Base-by-base conservation (phyloP, 345 rosid species). In the Populus nigra region DNA sequence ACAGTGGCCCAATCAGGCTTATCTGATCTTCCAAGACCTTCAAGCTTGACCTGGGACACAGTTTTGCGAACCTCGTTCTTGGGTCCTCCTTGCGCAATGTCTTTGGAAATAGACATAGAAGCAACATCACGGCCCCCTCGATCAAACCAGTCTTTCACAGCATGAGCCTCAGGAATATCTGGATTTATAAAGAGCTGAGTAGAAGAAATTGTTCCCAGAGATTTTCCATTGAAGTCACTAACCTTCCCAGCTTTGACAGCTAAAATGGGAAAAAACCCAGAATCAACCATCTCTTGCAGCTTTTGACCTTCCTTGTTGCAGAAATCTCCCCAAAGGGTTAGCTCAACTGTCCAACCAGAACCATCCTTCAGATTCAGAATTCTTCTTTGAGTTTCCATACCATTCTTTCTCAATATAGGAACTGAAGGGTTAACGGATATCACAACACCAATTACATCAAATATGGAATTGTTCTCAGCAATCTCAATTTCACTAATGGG, bases 361-460 rank as follows among this genome's bases (percentile, higher is more conserved):
- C 86, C 87, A 87, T 92, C 97, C 88, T 90, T 94, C 72, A 94
- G 82, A 85, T 86, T 90, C 83, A 94, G 79, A 85, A 79, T 78
- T 81, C 94, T 87, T 90, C 94, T 88, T 86, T 92, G 97, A 61
- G 98, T 94, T 89, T 94, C 98, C 97, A 90, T 88, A 31, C 97
- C 98, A 77, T 94, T 94, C 89, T 94, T 94, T 82, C 94, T 93
- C 87, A 90, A 69, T 76, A 91, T 89, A 57, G 97, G 88, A 73
- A 94, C 91, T 2, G 96, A 88, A 62, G 96, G 96, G 74, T 91
- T 91, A 73, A 92, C 91, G 70, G 91, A 87, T 81, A 82, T 85
- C 80, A 92, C 97, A 61, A 91, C 79, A 71, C 93, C 96, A 79
- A 92, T 88, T 68, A 90, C 81, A 88, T 92, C 98, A 61, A 91